Conservation (phyloP, 208 protist genomes). For the Trypanosoma avium region DNA sequence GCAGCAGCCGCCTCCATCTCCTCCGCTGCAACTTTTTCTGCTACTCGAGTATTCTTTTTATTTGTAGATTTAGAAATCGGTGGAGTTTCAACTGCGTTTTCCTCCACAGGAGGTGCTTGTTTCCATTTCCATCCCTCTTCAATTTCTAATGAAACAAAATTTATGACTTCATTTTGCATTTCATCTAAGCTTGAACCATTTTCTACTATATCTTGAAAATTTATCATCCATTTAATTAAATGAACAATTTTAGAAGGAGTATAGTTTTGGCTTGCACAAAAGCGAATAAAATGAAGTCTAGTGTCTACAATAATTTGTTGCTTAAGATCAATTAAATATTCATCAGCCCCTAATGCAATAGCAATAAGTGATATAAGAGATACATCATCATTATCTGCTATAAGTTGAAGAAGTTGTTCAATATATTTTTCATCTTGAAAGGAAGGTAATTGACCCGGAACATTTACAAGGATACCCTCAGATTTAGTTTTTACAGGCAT, state of each 20-base stretch:
- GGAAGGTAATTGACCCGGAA: slow-evolving; percentile 7
- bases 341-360: slow-evolving; percentile 37
- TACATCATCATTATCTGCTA: slow-evolving; percentile 23
- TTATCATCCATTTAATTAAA: slow-evolving; percentile 44
- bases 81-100: not conserved
- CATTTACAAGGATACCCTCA: slow-evolving; percentile 13
- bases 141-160: slow-evolving; percentile 51
- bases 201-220: slow-evolving; percentile 29
- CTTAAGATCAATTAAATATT: slow-evolving; percentile 67
- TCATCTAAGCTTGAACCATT: slow-evolving; percentile 10
- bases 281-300: slow-evolving; percentile 57
- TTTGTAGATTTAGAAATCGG: slow-evolving; percentile 17
- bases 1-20: slow-evolving; percentile 55
- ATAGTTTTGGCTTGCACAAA: slow-evolving; percentile 61
- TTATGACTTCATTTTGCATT: slow-evolving; percentile 23
- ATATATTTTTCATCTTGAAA: slow-evolving; percentile 45
- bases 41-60: slow-evolving; percentile 16
- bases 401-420: slow-evolving; percentile 34
- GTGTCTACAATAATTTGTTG: slow-evolving; percentile 75
- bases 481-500: slow-evolving; percentile 21
- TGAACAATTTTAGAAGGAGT: slow-evolving; percentile 56
- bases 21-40: slow-evolving; percentile 42
- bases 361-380: slow-evolving; percentile 49
- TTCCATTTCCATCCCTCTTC: slow-evolving; percentile 60
- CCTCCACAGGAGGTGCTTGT: slow-evolving; percentile 26